Evolutionary conservation across 768 basidiomycete species (phyloP).

Genomic region (Solioccasus polychromus): DNA sequence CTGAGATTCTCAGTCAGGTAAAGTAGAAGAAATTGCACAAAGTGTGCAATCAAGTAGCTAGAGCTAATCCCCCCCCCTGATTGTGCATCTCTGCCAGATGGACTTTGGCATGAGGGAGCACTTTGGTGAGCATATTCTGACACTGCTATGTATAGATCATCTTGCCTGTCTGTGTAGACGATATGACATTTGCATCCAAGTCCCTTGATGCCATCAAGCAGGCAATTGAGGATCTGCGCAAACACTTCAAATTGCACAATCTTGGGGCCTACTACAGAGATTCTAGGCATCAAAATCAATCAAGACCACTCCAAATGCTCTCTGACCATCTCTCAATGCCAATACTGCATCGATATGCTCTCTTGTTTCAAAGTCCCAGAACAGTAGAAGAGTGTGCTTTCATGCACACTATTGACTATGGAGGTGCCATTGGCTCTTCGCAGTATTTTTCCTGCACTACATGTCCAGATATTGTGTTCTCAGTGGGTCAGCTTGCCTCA

Average conservation of each 20-base stretch:
- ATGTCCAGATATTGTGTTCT: constrained; percentile 24
- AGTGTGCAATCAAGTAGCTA: no score
- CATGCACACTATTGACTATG: constrained; percentile 16
- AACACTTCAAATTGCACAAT: constrained; percentile 11
- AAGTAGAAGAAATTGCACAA: no score
- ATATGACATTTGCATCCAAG: constrained; percentile 21
- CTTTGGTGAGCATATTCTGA: no score
- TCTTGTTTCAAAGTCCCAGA: constrained; percentile 11
- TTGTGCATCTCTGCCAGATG: no score
- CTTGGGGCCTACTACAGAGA: constrained; percentile 14
- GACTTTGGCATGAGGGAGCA: no score
- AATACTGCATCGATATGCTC: constrained; percentile 20
- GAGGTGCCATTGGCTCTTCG: constrained; percentile 5
- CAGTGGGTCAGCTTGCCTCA: constrained; percentile 10
- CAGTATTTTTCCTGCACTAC: constrained; percentile 11
- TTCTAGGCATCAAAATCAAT: constrained; percentile 23
- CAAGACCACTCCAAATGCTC: constrained; percentile 4
- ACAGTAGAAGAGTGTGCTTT: background rate
- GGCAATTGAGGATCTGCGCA: background rate
- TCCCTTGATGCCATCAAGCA: constrained; percentile 4
- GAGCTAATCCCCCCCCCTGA: no score
- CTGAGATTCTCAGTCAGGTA: no score
- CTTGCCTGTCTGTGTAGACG: no score
- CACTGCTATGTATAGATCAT: no score
- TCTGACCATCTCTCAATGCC: constrained; percentile 16